phyloP scores from a whole-genome alignment of 768 basidiomycete genomes.

The Lactifluus rugatus region DNA sequence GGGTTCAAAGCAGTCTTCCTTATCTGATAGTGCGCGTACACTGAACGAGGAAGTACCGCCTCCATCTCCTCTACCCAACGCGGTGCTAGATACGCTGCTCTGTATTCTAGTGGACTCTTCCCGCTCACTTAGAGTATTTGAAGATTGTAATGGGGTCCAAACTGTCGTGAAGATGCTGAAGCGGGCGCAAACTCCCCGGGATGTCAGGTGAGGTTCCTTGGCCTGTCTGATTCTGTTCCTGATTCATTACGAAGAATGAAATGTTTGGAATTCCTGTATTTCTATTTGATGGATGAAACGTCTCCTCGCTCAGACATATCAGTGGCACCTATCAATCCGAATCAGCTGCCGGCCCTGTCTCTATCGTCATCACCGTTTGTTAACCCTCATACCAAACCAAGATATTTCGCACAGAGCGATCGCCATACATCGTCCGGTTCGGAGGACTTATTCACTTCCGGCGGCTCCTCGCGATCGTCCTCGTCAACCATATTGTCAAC shows the following conservation, averaged over 20 bases:
- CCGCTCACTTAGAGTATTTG: slow-evolving; percentile 64
- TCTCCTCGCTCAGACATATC: slow-evolving; percentile 22
- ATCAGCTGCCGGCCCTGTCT: slow-evolving; percentile 33
- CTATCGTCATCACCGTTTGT: slow-evolving; percentile 23
- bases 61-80: slow-evolving; percentile 30
- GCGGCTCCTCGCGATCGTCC: slow-evolving; percentile 14
- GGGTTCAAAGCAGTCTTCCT: slow-evolving; percentile 20
- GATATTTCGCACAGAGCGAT: slow-evolving; percentile 11
- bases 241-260: slow-evolving; percentile 59
- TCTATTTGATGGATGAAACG: slow-evolving; percentile 84
- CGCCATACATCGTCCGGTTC: slow-evolving; percentile 21
- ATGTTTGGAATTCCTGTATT: slow-evolving; percentile 90
- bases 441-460: slow-evolving; percentile 16
- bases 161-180: slow-evolving; percentile 83
- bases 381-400: slow-evolving; percentile 20
- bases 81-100: slow-evolving; percentile 72
- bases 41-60: background rate
- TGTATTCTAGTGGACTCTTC: slow-evolving; percentile 87
- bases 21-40: slow-evolving; percentile 24
- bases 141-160: slow-evolving; percentile 67
- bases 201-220: slow-evolving; percentile 58
- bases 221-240: background rate
- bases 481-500: slow-evolving; percentile 24
- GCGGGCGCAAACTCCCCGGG: slow-evolving; percentile 73
- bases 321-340: slow-evolving; percentile 21